Evolutionary conservation across 768 basidiomycete genomes (phyloP).

Genomic region (Pleurotus tuoliensis): DNA sequence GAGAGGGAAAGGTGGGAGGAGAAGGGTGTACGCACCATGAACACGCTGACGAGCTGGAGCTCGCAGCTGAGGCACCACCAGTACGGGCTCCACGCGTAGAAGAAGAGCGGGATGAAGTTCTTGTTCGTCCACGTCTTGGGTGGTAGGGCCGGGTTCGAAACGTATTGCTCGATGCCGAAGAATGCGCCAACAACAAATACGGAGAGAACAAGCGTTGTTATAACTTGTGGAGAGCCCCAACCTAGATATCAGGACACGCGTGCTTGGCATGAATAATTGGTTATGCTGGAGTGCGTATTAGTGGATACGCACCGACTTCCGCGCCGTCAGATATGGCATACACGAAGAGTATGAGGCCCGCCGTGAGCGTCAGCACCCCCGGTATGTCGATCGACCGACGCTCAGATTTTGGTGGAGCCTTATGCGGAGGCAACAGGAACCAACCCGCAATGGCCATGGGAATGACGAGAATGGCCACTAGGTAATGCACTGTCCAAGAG

Average conservation of each 20-base stretch:
- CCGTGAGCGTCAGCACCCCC: constrained; percentile 12
- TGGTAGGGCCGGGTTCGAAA: constrained; percentile 19
- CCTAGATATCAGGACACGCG: constrained; percentile 17
- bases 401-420: neutral
- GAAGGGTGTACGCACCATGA: constrained; percentile 14
- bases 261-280: neutral
- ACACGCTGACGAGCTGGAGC: constrained; percentile 20
- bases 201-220: constrained; percentile 40
- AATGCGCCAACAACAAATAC: constrained; percentile 33
- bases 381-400: constrained; percentile 12
- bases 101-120: constrained; percentile 37
- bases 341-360: constrained; percentile 27
- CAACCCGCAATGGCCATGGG: constrained; percentile 9
- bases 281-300: neutral
- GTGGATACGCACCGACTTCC: constrained; percentile 12
- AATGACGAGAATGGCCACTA: constrained; percentile 32
- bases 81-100: constrained; percentile 16
- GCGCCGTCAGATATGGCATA: constrained; percentile 39
- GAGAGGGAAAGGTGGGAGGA: neutral
- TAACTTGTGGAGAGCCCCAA: constrained; percentile 39
- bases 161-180: constrained; percentile 40
- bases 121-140: constrained; percentile 33
- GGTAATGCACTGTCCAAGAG: constrained; percentile 31
- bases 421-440: constrained; percentile 12
- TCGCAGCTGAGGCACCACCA: constrained; percentile 29